Evolutionary conservation across 2,329 filamentous ascomycete genomes (phyloP), one percentile per base, ranked within the genome.

Genomic region (Cyphellophora attinorum): DNA sequence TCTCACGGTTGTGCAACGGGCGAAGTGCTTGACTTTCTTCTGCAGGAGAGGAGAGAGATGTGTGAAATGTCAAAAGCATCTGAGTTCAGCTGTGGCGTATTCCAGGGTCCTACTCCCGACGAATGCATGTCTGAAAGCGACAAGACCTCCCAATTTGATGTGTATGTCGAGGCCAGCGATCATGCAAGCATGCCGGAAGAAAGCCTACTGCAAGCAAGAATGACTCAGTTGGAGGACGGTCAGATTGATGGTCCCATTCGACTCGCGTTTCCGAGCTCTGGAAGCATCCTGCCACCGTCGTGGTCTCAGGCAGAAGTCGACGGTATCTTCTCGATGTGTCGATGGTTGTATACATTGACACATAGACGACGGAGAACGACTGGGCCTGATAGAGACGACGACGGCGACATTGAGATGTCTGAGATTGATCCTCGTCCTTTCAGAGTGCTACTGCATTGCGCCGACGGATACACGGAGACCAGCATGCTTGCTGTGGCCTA

Each of bases 391-490:
- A 56, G 61, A 19, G 65, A 68, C 6, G 67, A 58, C 5, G 73
- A 78, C 45, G 67, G 68, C 2, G 76, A 79, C 45, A 68, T 70
- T 35, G 60, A 62, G 29, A 74, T 80, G 68, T 51, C 55, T 2
- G 47, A 52, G 5, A 45, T 53, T 5, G 40, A 36, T n/a, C 38
- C 42, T 6, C 54, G 54, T 17, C 66, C 76, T 36, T 67, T 76
- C 43, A 86, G 78, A 52, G 76, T 96, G 19, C 72, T 96, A 19
- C 83, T 98, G 27, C 89, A 96, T 58, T 96, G 91, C 57, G 79
- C 81, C 2, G 91, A 98, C 57, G 91, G 91, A 12, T 98, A 98
- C 52, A 98, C 91, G 0, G 91, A 98, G 59, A 89, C 83, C 1
- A 86, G 86, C 2, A 71, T 98, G 57, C 69, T 98, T 12, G 85